Evolutionary conservation across 1,284 basidiomycete genomes (phyloP), one percentile per base, ranked within the genome.

Genomic region (Pyrrhoderma lamaoense): DNA sequence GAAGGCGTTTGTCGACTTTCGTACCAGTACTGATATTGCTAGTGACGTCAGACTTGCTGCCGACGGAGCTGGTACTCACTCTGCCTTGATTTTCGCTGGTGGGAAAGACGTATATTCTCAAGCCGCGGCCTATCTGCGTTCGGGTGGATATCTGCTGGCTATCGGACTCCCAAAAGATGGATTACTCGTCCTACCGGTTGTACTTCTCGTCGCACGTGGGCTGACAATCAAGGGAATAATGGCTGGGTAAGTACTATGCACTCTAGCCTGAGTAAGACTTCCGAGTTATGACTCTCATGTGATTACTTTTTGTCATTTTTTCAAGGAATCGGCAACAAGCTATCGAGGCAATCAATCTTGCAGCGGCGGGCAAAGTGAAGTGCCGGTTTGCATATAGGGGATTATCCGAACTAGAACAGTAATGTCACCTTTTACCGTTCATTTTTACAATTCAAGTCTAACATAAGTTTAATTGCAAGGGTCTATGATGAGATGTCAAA

Each of bases 1-100:
- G 0, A 80, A 88, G 58, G 72, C 73, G 48, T 93, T 85, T 77
- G 76, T 93, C 58, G 89, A 93, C 70, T 92, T 89, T 71, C 79
- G 74, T 59, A 73, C 76, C 62, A 72, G 70, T 11, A 73, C 75
- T 53, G 72, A 88, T 60, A 69, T 88, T 50, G 77, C 82, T 31
- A 69, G 65, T 36, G 82, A 80, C 27, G 74, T 90, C 56, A 74
- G 77, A 63, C 75, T 70, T 8, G 75, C 77, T 1, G 85, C 85
- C 0, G 86, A 75, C 51, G 89, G 87, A 1, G 64, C 71, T 8
- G 89, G 89, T 31, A 80, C 89, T 1, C 89, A 93, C 62, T 78
- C 82, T 9, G 77, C 86, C 0, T 65, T 92, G 55, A 77, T 91
- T 46, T 82, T 85, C 9, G 74, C 82, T 2, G 76, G 81, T 3